Conservation (phyloP, 179 eudicot genomes). For the Patellifolia procumbens region DNA sequence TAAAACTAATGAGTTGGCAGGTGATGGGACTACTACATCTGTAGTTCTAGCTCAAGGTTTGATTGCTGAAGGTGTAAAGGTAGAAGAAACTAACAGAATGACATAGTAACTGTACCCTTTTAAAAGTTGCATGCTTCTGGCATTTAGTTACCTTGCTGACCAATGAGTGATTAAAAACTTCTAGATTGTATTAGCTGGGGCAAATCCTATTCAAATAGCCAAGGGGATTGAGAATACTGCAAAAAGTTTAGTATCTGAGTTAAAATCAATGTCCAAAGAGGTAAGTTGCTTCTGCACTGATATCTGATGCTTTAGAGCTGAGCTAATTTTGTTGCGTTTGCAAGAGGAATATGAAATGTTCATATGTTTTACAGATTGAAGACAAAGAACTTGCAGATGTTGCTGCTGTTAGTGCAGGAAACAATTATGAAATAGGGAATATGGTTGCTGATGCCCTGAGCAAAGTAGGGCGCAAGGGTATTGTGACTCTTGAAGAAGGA, state of each 20-base stretch:
- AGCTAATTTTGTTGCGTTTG: not conserved
- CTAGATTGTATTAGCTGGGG: conserved; percentile 86
- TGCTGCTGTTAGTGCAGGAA: conserved; percentile 93
- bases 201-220: conserved; percentile 76
- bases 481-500: conserved; percentile 87
- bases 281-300: conserved; percentile 23
- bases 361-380: conserved; percentile 45
- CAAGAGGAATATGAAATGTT: not conserved
- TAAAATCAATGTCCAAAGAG: conserved; percentile 67
- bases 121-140: not conserved
- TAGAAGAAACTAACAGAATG: conserved; percentile 24
- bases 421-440: conserved; percentile 70
- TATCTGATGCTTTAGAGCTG: not conserved
- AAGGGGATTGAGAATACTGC: conserved; percentile 78
- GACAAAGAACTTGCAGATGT: conserved; percentile 85
- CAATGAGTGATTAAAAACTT: conserved; percentile 9
- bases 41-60: conserved; percentile 87
- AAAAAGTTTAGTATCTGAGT: conserved; percentile 67
- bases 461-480: conserved; percentile 86
- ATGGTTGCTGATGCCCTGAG: conserved; percentile 91
- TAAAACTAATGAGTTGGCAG: conserved; percentile 88
- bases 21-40: conserved; percentile 93
- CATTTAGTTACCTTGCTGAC: not conserved
- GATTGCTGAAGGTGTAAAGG: conserved; percentile 97
- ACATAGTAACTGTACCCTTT: not conserved